These are phyloP conservation scores for Saccharomyces eubayanus DNA, from an alignment of 805 yeast species.

Conservation along the genomic window DNA sequence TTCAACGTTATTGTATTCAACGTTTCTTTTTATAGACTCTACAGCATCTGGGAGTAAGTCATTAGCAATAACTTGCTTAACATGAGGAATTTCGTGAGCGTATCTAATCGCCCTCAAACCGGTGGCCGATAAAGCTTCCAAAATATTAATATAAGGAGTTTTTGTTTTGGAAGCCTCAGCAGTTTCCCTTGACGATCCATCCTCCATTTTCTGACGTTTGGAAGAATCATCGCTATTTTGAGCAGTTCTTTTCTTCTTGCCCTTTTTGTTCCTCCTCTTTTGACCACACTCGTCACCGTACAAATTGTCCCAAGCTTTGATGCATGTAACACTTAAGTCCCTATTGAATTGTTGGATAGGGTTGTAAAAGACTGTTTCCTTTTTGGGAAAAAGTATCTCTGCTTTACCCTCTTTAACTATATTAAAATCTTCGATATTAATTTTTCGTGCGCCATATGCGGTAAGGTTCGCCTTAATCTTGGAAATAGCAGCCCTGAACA, in stretches of 20 bases:
- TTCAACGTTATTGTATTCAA: constrained; percentile 53
- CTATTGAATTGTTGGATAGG: constrained; percentile 96
- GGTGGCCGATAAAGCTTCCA: constrained; percentile 91
- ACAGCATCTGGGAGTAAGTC: constrained; percentile 86
- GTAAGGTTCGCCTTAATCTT: constrained; percentile 14
- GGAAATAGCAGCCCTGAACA: constrained; percentile 24
- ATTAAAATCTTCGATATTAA: constrained; percentile 32
- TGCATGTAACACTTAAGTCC: constrained; percentile 77
- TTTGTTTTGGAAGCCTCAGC: constrained; percentile 2
- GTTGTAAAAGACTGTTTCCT: constrained; percentile 82
- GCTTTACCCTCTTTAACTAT: constrained; percentile 74
- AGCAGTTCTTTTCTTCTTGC: constrained; percentile 8
- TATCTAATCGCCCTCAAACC: constrained; percentile 91
- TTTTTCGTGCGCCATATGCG: constrained; percentile 2
- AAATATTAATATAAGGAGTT: constrained; percentile 50
- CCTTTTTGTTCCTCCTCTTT: constrained; percentile 18
- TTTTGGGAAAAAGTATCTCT: constrained; percentile 69
- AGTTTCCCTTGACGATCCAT: constrained; percentile 15
- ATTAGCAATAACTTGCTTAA: constrained; percentile 72
- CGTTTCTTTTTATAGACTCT: constrained; percentile 63
- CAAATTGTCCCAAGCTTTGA: constrained; percentile 75
- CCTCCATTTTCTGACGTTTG: constrained; percentile 26
- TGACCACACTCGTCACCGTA: constrained; percentile 32
- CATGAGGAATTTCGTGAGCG: constrained; percentile 80
- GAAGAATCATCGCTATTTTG: constrained; percentile 3